Evolutionary conservation across 192 early-diverging fungal genomes (phyloP), one percentile per base, ranked within the genome.

Genomic region (Coemansia sp.): DNA sequence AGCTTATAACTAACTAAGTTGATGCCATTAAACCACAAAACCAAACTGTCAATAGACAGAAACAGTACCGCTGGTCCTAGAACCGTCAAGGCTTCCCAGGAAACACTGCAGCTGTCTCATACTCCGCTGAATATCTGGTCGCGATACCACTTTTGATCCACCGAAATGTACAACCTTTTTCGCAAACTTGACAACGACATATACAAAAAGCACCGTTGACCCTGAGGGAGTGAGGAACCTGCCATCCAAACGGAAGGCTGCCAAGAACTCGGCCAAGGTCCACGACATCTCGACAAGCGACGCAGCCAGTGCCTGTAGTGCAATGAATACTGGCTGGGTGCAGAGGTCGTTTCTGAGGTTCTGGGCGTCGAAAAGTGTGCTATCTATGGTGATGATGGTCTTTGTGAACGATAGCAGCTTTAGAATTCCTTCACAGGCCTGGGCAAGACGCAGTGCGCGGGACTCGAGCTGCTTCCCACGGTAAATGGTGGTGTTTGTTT

Each of bases 211-310:
- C 7, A 75, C 42, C 21, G 67, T 30, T 9, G 63, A 55, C 7
- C 73, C 70, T 5, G 79, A 72, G 1, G 73, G 72, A 28, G 65
- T 65, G 8, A 57, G 20, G 13, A 67, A 31, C 26, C 64, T 67
- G 28, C 66, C 72, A 12, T 68, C 67, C 0, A 56, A 61, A 23
- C 69, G 66, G 57, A 72, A 67, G 1, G 69, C 72, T 7, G 72
- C 55, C 48, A 81, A 43, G 3, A 37, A 64, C 59, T 81, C 73
- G 0, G 79, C 79, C 43, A 81, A 51, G 0, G 55, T 16, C 79
- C 79, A 81, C 23, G 72, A 75, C 29, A 75, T 26, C 20, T 81
- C 73, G 28, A 75, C 79, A n/a, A 81, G 63, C 15, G 79, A 71
- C 18, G 73, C 39, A 13, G 70, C 59, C 45, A 81, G 73, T 2